These are phyloP conservation scores for Rachicladosporium sp. DNA, from an alignment of 2,329 filamentous ascomycete genomes.

Conservation along the genomic window DNA sequence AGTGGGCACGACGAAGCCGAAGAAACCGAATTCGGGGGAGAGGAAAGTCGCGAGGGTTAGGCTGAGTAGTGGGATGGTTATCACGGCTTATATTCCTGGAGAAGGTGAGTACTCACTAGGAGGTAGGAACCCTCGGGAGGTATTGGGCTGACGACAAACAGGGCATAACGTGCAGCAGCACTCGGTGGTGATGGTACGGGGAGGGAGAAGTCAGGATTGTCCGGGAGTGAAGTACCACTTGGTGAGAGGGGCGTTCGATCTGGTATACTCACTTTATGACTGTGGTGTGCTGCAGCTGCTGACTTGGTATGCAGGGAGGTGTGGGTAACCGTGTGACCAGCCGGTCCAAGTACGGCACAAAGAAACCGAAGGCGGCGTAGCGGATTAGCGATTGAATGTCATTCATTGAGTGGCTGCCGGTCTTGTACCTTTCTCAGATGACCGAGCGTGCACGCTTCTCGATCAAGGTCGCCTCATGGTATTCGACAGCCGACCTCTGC, in stretches of 20 bases:
- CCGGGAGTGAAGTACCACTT: slow-evolving; percentile 95
- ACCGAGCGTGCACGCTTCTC: too few relatives aligned
- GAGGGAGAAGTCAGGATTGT: slow-evolving; percentile 89
- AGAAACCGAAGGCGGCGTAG: slow-evolving; percentile 82
- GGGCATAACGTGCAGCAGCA: slow-evolving; percentile 98
- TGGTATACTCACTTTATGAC: slow-evolving; percentile 42
- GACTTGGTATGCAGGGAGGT: slow-evolving; percentile 53
- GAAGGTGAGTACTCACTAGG: slow-evolving; percentile 48
- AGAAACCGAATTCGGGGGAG: slow-evolving; percentile 98
- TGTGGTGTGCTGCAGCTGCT: background rate
- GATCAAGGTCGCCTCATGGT: too few relatives aligned
- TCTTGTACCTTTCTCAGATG: too few relatives aligned
- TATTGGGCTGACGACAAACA: slow-evolving; percentile 16
- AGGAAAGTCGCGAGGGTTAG: slow-evolving; percentile 88
- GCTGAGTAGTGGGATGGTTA: slow-evolving; percentile 70
- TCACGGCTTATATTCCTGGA: slow-evolving; percentile 91
- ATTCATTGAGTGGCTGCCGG: too few relatives aligned
- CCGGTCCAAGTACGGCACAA: slow-evolving; percentile 93
- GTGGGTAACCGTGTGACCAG: slow-evolving; percentile 73
- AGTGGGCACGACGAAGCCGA: slow-evolving; percentile 85
- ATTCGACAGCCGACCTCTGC: too few relatives aligned
- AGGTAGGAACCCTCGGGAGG: background rate
- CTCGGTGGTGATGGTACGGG: slow-evolving; percentile 90
- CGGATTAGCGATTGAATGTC: slow-evolving; percentile 3
- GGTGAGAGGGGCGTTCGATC: slow-evolving; percentile 79